Conservation (phyloP, 2,329 filamentous ascomycete species). For the Calonectria naviculata region DNA sequence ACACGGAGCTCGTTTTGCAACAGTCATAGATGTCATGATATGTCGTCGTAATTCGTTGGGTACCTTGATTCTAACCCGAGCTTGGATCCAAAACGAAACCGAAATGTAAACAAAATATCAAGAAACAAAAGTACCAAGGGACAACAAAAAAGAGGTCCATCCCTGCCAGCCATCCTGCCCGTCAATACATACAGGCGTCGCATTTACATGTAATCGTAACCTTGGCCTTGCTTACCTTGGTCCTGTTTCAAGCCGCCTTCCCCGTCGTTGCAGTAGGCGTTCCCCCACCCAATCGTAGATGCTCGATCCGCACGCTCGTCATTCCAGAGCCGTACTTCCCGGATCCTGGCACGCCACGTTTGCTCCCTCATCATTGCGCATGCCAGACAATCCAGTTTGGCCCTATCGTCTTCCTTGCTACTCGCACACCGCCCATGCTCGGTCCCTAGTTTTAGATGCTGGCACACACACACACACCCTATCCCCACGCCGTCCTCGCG, state of each 20-base stretch:
- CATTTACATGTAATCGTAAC: neutral
- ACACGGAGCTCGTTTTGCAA: neutral
- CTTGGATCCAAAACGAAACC: neutral
- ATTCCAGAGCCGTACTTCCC: slow-evolving; percentile 37
- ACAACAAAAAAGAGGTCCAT: neutral
- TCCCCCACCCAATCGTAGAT: slow-evolving; percentile 29
- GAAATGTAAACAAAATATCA: neutral
- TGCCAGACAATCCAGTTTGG: slow-evolving; percentile 12
- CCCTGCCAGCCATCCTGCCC: neutral
- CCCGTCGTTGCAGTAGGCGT: neutral
- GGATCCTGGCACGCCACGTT: slow-evolving; percentile 28
- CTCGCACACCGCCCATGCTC: slow-evolving; percentile 17
- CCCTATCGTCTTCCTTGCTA: slow-evolving; percentile 12
- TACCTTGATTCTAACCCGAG: neutral
- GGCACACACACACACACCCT: slow-evolving; percentile 17
- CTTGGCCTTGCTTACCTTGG: slow-evolving; percentile 8
- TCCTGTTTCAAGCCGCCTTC: slow-evolving; percentile 20
- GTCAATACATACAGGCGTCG: neutral
- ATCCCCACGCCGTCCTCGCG: slow-evolving; percentile 14
- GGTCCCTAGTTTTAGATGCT: slow-evolving; percentile 12
- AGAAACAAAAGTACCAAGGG: neutral
- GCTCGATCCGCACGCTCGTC: slow-evolving; percentile 30
- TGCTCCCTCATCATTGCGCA: slow-evolving; percentile 39
- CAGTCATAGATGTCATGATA: neutral
- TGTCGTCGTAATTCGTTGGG: neutral